Evolutionary conservation across 768 basidiomycete species (phyloP).

Genomic region (Tricholoma saponaceum): DNA sequence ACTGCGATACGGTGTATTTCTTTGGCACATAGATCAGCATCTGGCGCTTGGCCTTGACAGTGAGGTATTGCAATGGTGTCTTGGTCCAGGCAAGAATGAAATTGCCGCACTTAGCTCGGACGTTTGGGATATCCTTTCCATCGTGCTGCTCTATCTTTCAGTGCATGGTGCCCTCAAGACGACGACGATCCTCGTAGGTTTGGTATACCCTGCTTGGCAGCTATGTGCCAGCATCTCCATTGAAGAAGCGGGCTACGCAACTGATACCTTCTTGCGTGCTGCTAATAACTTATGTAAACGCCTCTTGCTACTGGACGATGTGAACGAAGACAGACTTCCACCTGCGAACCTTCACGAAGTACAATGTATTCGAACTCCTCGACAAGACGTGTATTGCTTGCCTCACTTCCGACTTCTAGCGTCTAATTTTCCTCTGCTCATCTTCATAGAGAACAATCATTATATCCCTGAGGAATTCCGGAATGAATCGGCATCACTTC

Average conservation of each 20-base stretch:
- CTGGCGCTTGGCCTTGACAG: constrained; percentile 69
- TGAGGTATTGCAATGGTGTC: constrained; percentile 69
- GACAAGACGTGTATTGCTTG: constrained; percentile 63
- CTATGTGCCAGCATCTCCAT: constrained; percentile 40
- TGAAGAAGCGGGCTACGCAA: constrained; percentile 33
- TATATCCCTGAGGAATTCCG: constrained; percentile 49
- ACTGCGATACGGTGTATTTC: constrained; percentile 63
- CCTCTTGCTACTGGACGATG: constrained; percentile 54
- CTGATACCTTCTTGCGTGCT: constrained; percentile 52
- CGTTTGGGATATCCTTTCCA: constrained; percentile 63
- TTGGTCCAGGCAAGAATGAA: constrained; percentile 62
- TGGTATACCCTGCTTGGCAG: constrained; percentile 80
- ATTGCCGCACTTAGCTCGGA: constrained; percentile 54
- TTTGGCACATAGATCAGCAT: constrained; percentile 73
- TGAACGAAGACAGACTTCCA: constrained; percentile 29
- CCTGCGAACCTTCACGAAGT: constrained; percentile 56
- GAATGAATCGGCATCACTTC: constrained; percentile 44
- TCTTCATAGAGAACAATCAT: constrained; percentile 63
- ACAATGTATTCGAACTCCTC: constrained; percentile 66
- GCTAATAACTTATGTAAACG: constrained; percentile 60
- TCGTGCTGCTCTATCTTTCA: constrained; percentile 60
- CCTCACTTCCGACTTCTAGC: constrained; percentile 64
- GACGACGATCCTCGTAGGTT: constrained; percentile 66
- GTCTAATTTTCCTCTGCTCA: constrained; percentile 61
- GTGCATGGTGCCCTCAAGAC: constrained; percentile 66